Conservation (phyloP, 441 rosid genomes). For the Gossypium laxum region DNA sequence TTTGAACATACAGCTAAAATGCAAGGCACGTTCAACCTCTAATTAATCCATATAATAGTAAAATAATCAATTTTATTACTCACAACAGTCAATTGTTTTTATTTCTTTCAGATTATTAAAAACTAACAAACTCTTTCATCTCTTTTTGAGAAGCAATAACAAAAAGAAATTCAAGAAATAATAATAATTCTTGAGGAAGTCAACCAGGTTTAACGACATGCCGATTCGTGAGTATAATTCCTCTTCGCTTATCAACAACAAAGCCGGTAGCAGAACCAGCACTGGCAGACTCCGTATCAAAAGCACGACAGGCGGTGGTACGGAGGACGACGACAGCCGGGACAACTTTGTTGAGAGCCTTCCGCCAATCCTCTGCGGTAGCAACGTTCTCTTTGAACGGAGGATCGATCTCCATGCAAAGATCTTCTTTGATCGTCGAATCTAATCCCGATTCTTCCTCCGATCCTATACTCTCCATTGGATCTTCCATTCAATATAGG, state of each 20-base stretch:
- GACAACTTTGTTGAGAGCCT: conserved; percentile 54
- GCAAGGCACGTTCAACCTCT: background rate
- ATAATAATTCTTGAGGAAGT: background rate
- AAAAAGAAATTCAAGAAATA: background rate
- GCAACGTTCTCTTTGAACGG: conserved; percentile 39
- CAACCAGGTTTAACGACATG: conserved; percentile 88
- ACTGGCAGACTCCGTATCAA: conserved; percentile 66
- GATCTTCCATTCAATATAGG: conserved; percentile 40
- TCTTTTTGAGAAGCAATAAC: background rate
- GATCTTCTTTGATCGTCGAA: conserved; percentile 41
- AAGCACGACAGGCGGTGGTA: conserved; percentile 69
- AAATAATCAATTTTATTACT: background rate
- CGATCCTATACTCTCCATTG: conserved; percentile 41
- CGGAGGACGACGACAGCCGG: conserved; percentile 85
- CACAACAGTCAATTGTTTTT: background rate
- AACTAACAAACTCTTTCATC: background rate
- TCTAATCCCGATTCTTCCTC: conserved; percentile 38
- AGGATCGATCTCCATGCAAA: conserved; percentile 67
- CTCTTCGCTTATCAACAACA: conserved; percentile 74
- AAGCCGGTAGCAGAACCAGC: conserved; percentile 82
- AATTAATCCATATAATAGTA: background rate
- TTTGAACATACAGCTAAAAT: background rate
- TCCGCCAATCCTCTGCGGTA: conserved; percentile 82
- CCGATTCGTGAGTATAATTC: conserved; percentile 90
- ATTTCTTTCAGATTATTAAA: background rate